Evolutionary conservation across 768 basidiomycete genomes (phyloP).

Genomic region (Tylopilus vinaceipallidus): DNA sequence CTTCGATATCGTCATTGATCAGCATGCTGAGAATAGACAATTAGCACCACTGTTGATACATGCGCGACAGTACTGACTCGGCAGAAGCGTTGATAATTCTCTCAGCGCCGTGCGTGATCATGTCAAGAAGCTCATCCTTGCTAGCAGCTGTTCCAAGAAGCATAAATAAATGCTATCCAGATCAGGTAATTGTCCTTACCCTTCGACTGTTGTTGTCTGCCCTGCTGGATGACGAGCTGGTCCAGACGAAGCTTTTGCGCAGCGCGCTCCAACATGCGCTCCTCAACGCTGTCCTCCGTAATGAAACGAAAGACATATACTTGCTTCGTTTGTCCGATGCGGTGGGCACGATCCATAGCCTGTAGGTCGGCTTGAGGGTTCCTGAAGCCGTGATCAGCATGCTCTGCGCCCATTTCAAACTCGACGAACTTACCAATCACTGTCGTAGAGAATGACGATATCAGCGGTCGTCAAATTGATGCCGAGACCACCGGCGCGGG

Average conservation of each 20-base stretch:
- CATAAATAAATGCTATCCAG: background rate
- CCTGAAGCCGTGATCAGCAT: conserved; percentile 42
- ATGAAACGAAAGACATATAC: conserved; percentile 89
- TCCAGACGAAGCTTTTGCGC: conserved; percentile 94
- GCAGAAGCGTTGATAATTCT: conserved; percentile 86
- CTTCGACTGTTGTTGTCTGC: conserved; percentile 79
- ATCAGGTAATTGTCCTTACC: conserved; percentile 39
- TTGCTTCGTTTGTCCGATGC: conserved; percentile 91
- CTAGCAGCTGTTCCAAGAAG: conserved; percentile 58
- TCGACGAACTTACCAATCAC: conserved; percentile 73
- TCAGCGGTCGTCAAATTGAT: conserved; percentile 96
- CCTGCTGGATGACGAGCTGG: conserved; percentile 96
- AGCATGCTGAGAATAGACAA: conserved; percentile 45
- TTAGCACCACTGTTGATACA: background rate
- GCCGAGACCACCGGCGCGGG: conserved; percentile 93
- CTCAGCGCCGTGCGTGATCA: conserved; percentile 98
- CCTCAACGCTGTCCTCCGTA: conserved; percentile 86
- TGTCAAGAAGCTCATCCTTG: conserved; percentile 95
- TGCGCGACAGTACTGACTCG: conserved; percentile 46
- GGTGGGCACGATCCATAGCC: conserved; percentile 97
- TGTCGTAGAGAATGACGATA: conserved; percentile 93
- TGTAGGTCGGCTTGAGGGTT: conserved; percentile 99
- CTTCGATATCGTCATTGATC: conserved; percentile 91
- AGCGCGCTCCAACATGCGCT: conserved; percentile 83
- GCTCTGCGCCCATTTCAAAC: background rate